These are phyloP conservation scores for Dryas octopetala DNA, from an alignment of 306 rosid genomes.

Conservation along the genomic window DNA sequence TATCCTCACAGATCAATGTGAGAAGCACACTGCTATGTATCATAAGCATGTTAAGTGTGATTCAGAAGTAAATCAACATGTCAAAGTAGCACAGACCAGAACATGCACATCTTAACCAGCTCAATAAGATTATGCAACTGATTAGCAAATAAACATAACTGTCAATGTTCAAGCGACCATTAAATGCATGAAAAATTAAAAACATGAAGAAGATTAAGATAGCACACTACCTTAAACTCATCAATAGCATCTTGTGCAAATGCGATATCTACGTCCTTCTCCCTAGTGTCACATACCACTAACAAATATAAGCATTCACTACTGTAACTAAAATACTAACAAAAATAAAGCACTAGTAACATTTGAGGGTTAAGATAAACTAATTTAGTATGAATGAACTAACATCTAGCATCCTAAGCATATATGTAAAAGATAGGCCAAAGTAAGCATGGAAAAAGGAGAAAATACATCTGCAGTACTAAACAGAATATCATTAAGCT, in stretches of 20 bases:
- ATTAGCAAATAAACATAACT: not conserved
- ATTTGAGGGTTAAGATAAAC: not conserved
- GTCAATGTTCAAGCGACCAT: not conserved
- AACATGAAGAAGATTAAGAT: conserved; percentile 8
- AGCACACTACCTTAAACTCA: conserved; percentile 74
- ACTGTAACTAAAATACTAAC: not conserved
- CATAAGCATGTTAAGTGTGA: not conserved
- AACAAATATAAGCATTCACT: conserved; percentile 27
- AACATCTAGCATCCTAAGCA: not conserved
- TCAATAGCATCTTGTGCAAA: conserved; percentile 96
- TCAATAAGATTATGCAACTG: not conserved
- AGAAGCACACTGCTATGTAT: not conserved
- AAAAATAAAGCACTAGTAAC: not conserved
- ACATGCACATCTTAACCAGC: not conserved
- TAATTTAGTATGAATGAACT: not conserved
- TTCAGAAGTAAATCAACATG: not conserved
- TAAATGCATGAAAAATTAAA: not conserved
- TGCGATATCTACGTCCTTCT: conserved; percentile 88
- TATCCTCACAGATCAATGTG: not conserved
- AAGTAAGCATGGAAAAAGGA: not conserved
- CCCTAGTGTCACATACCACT: conserved; percentile 59
- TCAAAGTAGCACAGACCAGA: not conserved
- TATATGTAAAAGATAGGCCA: not conserved
- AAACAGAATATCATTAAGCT: conserved; percentile 13
- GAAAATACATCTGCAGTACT: not conserved